Percentiles rank a stretch among this genome's conserved stretches.
These are phyloP conservation scores for Remersonia thermophila DNA, from an alignment of 2,329 filamentous ascomycete genomes.

Conservation along the genomic window DNA sequence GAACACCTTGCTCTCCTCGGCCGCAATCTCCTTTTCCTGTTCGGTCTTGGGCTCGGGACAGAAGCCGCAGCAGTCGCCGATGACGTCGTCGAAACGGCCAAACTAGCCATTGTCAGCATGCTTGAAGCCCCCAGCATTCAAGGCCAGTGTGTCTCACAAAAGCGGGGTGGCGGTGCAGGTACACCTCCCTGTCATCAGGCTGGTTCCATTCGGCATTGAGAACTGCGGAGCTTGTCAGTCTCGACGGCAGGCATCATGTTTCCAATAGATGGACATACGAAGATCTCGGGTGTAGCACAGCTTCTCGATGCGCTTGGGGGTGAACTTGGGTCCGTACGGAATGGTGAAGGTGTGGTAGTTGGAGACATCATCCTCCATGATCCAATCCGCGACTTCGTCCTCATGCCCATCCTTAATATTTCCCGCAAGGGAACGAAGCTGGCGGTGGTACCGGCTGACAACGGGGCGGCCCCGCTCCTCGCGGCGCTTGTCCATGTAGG, in stretches of 20 bases:
- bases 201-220: conserved; percentile 84
- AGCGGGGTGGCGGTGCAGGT: conserved; percentile 71
- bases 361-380: conserved; percentile 61
- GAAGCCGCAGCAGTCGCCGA: conserved; percentile 69
- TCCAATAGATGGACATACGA: conserved; percentile 21
- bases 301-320: conserved; percentile 65
- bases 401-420: conserved; percentile 69
- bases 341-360: conserved; percentile 70
- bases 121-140: not conserved
- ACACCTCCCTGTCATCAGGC: conserved; percentile 58
- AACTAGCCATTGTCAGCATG: conserved; percentile 30
- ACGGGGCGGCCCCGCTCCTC: conserved; percentile 58
- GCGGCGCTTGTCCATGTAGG: conserved; percentile 58
- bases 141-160: conserved; percentile 34
- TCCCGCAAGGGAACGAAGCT: conserved; percentile 35
- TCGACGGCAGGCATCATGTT: not conserved
- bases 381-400: conserved; percentile 76
- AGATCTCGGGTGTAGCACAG: conserved; percentile 71
- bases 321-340: conserved; percentile 50
- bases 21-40: conserved; percentile 58
- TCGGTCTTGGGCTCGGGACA: conserved; percentile 59
- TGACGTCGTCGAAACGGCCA: conserved; percentile 59
- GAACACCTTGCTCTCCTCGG: conserved; percentile 63
- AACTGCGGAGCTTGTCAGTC: conserved; percentile 25
- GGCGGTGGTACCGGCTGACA: conserved; percentile 29